Base-by-base conservation (phyloP, 2,329 filamentous ascomycete species). In the Rachicladosporium sp. region DNA sequence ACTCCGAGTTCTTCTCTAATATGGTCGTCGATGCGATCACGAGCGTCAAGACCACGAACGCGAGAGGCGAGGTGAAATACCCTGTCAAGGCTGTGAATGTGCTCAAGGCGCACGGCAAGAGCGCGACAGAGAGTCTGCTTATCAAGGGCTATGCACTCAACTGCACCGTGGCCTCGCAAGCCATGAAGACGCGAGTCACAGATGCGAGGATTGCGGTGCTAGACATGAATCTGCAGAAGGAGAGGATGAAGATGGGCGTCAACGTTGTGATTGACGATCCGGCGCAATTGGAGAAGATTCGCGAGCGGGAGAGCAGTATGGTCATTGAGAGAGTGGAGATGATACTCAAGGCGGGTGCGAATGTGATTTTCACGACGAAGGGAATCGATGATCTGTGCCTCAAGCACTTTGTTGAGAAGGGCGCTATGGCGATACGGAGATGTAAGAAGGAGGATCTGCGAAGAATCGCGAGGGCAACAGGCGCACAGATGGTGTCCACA, bases 61-160 rank as follows among this genome's bases (percentile, higher is more conserved):
- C 83, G 68, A 80, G 80, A 65, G 81, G 76, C 64, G 91, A 98
- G 67, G 68, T 76, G 61, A 98, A 95, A 68, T 98, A 96, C 65
- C 91, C 91, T 3, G 91, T 98, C 57, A 98, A 98, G 73, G 91
- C 91, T 12, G 91, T 98, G 62, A 98, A 98, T 63, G 86, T 98
- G 46, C 79, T 98, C 50, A 98, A 98, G 70, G 91, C 91, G 30
- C 91, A 98, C 61, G 91, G 91, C 58, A 94, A 96, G 74, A 86
- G 85, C 55, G 76, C 79, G 12, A 75, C 77, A 32, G 91, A 98
- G 67, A 95, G 88, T 8, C 65, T 93, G 19, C 70, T 98, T 35
- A 80, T 98, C 58, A 93, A 93, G 69, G 91, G 91, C 41, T 98
- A 98, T 61, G 91, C 91, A 42, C 69, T 98, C 56, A 98, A 98